Evolutionary conservation across 176 grass and related monocot genomes (phyloP).

Genomic region (Poa annua): DNA sequence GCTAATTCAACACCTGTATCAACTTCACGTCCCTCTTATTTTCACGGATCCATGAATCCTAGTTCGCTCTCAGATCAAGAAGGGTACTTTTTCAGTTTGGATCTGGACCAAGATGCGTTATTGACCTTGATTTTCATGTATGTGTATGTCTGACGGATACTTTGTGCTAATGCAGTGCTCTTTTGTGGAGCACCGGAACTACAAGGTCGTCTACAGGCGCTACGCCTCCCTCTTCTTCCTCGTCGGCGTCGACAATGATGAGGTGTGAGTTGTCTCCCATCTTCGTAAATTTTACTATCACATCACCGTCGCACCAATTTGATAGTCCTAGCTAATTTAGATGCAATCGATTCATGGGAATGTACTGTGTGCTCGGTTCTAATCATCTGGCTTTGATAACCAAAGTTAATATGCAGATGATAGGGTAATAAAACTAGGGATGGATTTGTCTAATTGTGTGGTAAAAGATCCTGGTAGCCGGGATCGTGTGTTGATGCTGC

Average conservation of each 20-base stretch:
- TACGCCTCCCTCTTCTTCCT: constrained; percentile 99
- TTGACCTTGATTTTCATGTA: neutral
- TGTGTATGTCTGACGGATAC: neutral
- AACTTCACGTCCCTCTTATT: neutral
- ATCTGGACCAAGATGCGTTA: constrained; percentile 23
- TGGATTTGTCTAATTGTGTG: neutral
- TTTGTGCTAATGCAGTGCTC: constrained; percentile 69
- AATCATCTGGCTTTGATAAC: neutral
- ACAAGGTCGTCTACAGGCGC: constrained; percentile 93
- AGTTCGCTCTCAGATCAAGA: neutral
- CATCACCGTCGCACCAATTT: neutral
- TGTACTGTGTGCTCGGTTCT: neutral
- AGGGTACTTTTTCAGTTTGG: neutral
- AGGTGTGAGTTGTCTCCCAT: constrained; percentile 44
- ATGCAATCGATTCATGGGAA: neutral
- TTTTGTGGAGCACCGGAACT: constrained; percentile 98
- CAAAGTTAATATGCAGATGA: neutral
- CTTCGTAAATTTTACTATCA: neutral
- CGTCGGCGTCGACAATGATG: constrained; percentile 94
- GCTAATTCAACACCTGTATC: neutral
- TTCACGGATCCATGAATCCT: constrained; percentile 25
- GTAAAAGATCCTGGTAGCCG: too few relatives aligned
- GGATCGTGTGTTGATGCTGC: too few relatives aligned
- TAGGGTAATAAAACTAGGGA: neutral
- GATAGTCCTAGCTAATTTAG: neutral